A percentile compares a stretch with the other conserved stretches of the same genome.
Conservation (phyloP, 2,329 filamentous ascomycete genomes). For the Sporothrix curviconia region DNA sequence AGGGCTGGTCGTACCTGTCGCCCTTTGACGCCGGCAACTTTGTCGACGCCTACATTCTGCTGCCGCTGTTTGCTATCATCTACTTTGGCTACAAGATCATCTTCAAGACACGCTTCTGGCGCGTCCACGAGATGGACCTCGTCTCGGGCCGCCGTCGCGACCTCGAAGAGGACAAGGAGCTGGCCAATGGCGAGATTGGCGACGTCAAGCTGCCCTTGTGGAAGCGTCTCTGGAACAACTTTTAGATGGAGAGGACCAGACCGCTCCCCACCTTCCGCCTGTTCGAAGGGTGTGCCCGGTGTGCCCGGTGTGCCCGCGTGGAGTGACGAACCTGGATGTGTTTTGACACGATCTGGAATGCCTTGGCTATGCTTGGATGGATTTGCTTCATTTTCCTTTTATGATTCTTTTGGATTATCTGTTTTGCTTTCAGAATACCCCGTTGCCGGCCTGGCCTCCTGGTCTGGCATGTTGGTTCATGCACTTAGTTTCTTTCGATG, state of each 20-base stretch:
- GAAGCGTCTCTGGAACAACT: slow-evolving; percentile 36
- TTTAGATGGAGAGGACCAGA: slow-evolving; percentile 25
- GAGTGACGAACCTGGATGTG: background rate
- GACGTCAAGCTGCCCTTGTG: slow-evolving; percentile 31
- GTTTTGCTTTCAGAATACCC: slow-evolving; percentile 2
- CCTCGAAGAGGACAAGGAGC: slow-evolving; percentile 40
- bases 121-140: slow-evolving; percentile 48
- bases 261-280: background rate
- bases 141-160: slow-evolving; percentile 49
- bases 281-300: no score
- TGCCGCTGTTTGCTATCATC: slow-evolving; percentile 54
- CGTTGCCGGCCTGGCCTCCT: background rate
- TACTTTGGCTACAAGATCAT: slow-evolving; percentile 49
- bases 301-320: no score
- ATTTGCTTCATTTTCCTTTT: background rate
- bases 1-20: slow-evolving; percentile 54
- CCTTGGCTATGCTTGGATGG: background rate
- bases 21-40: slow-evolving; percentile 54
- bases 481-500: no score
- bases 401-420: no score
- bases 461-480: background rate
- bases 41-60: slow-evolving; percentile 56
- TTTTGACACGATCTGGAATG: background rate
- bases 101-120: slow-evolving; percentile 47
- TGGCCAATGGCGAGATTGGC: slow-evolving; percentile 24